Percentiles rank a stretch among this genome's conserved stretches.
Conservation (phyloP, 352 stramenopile genomes). For the Globisporangium okanoganense region DNA sequence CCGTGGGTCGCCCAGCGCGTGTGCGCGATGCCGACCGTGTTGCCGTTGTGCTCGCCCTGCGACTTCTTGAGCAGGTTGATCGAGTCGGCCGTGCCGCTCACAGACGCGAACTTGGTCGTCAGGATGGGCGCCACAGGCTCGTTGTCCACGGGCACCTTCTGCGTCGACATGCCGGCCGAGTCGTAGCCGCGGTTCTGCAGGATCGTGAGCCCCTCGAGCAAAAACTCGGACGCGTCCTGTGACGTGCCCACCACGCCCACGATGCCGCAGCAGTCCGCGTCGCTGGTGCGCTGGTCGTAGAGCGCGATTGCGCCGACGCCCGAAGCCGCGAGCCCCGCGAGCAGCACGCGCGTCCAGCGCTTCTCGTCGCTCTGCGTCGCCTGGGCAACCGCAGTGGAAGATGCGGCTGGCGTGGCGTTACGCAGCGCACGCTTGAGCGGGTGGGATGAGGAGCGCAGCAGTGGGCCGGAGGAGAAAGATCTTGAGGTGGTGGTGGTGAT, state of each 20-base stretch:
- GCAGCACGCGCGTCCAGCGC: conserved; percentile 1
- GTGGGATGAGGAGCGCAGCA: not conserved
- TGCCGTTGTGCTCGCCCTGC: conserved; percentile 65
- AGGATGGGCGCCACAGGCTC: conserved; percentile 41
- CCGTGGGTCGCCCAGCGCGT: conserved; percentile 99
- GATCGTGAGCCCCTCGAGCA: conserved; percentile 87
- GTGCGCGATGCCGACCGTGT: conserved; percentile 96
- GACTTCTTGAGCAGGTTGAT: conserved; percentile 89
- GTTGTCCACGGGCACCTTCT: conserved; percentile 41
- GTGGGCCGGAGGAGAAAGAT: not conserved
- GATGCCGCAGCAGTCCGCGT: conserved; percentile 68
- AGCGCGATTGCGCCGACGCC: conserved; percentile 1
- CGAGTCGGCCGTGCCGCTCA: conserved; percentile 88
- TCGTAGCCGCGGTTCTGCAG: conserved; percentile 97
- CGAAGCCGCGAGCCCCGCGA: conserved; percentile 1
- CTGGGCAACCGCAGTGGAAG: not conserved
- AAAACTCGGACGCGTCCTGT: conserved; percentile 68
- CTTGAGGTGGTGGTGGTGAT: not conserved
- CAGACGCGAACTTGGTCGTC: conserved; percentile 95
- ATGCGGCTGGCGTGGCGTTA: not conserved
- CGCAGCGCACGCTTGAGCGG: not conserved
- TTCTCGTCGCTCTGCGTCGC: conserved; percentile 2
- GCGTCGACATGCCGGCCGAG: conserved; percentile 95
- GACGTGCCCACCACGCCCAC: conserved; percentile 70
- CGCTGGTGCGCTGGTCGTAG: conserved; percentile 1